phyloP scores from a whole-genome alignment of 805 yeast genomes.

The Yamadazyma sp. region DNA sequence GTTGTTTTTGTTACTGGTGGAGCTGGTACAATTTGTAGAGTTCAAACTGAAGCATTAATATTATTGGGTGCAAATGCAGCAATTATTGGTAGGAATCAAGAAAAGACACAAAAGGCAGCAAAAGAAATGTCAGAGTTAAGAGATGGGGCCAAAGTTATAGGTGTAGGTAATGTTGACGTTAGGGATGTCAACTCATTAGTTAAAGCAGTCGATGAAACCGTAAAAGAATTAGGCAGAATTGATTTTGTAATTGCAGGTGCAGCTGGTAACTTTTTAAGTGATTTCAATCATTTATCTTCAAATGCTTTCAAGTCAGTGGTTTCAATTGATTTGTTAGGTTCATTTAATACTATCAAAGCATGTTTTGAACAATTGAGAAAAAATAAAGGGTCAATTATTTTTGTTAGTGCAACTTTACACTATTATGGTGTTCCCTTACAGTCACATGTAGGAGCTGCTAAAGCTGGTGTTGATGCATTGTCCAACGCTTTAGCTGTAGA shows the following conservation, averaged over 20 bases:
- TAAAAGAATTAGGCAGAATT: conserved; percentile 66
- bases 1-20: conserved; percentile 94
- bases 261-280: conserved; percentile 88
- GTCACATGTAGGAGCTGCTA: conserved; percentile 89
- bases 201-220: conserved; percentile 64
- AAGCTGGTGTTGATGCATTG: conserved; percentile 91
- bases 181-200: conserved; percentile 60
- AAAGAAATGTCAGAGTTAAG: conserved; percentile 57
- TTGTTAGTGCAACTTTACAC: conserved; percentile 88
- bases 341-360: conserved; percentile 88
- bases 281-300: conserved; percentile 71
- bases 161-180: conserved; percentile 74
- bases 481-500: conserved; percentile 85
- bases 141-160: conserved; percentile 63
- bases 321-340: conserved; percentile 83
- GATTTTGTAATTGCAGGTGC: conserved; percentile 94
- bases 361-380: conserved; percentile 60
- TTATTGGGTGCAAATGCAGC: conserved; percentile 84
- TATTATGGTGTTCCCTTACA: conserved; percentile 88
- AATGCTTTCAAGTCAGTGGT: conserved; percentile 89
- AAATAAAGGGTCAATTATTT: conserved; percentile 68
- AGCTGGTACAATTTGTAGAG: conserved; percentile 92
- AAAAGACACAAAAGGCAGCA: conserved; percentile 67
- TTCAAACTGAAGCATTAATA: conserved; percentile 82
- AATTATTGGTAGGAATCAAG: conserved; percentile 73